Evolutionary conservation across 1,284 basidiomycete species (phyloP), one percentile per base, ranked within the genome.

Genomic region (Polyporus tsugae): DNA sequence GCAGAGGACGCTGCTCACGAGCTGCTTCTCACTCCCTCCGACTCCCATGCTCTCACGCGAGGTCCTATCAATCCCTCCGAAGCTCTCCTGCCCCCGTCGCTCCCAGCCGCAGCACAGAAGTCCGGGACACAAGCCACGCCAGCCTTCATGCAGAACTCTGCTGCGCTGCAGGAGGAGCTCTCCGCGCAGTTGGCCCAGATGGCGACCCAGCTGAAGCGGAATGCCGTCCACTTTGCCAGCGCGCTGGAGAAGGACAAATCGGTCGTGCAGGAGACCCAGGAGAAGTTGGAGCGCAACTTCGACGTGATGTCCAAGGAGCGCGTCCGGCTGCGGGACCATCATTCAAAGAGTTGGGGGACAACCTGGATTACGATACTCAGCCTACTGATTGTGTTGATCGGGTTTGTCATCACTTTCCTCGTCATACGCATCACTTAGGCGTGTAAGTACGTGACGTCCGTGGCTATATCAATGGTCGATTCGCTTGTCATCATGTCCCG

Each of bases 131-230:
- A 80, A 19, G 81, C 82, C 3, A 79, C 75, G 33, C 83, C 86
- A 13, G 80, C 83, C 1, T 83, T 86, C 75, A 79, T 88, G 42
- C 85, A 87, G 76, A 86, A 88, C 70, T 88, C 90, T 11, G 84
- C 81, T 19, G 84, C 86, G 0, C 80, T 91, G 2, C 93, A 95
- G 36, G 88, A 93, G 69, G 88, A 92, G 52, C 86, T 95, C 55
- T 86, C 91, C 0, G 84, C 85, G 5, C 92, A 95, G 76, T 86
- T 95, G 22, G 89, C 90, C 0, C 80, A 86, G 53, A 95, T 95
- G 93, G 91, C 93, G 1, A 81, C 86, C 2, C 93, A 95, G 78
- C 86, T 95, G 59, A 90, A 90, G 75, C 84, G 85, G 33, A 95
- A 95, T 72, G 89, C 91, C 0, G 75, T 89, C 1, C 87, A 93